Evolutionary conservation across 208 protist species (phyloP), one percentile per base, ranked within the genome.

Genomic region (Crithidia fasciculata): DNA sequence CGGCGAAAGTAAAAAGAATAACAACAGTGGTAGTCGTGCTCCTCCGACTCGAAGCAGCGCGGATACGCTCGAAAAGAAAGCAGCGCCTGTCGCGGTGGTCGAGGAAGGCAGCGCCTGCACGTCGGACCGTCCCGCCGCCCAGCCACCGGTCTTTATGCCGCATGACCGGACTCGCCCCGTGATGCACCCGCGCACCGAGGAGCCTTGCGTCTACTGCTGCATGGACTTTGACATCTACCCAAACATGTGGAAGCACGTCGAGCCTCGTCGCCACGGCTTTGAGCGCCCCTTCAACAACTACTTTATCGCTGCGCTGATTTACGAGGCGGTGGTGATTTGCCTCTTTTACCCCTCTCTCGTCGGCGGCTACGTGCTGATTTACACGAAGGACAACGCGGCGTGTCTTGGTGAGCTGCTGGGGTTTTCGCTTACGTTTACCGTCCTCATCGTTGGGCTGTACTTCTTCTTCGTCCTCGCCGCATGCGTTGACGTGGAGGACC

Each of bases 241-340:
- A 5, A 76, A 87, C 62, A 69, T 74, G 28, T 91, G 88, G 85
- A 61, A 71, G 36, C 66, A 69, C 41, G 82, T 83, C 62, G 65
- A 49, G 50, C 70, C 81, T 8, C 86, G 86, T 4, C 81, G 80
- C 8, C 81, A 90, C 72, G 89, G 79, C 10, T 83, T 94, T 68
- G 60, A 91, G 69, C 64, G 73, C 4, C 89, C 86, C 13, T 67
- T 91, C 55, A 83, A 90, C 72, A 40, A 16, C 7, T 76, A 83
- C 18, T 85, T 90, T 68, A 82, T 91, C 56, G 73, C 68, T 4
- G 89, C 86, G 4, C 40, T 83, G 8, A 59, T 81, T 39, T 56
- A 88, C 40, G 83, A 69, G 50, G 28, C 80, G 5, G 40, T 88
- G 47, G 62, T 76, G 37, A 52, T 76, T 28, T 37, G 61, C 8